phyloP scores from a whole-genome alignment of 2,329 filamentous ascomycete species.

The Fusarium haematococcum region DNA sequence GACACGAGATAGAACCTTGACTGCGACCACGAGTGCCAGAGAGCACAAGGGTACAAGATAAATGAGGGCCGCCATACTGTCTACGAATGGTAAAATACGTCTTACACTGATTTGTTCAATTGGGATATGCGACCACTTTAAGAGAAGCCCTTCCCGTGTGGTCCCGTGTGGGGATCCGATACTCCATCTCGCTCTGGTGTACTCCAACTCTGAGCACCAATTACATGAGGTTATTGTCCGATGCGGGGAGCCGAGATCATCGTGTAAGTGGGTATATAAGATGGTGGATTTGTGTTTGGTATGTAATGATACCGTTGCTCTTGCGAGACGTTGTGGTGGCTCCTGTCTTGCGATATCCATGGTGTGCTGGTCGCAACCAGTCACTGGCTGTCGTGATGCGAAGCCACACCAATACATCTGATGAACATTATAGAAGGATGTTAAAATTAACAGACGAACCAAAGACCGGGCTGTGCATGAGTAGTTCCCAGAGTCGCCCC shows the following conservation, averaged over 20 bases:
- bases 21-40: not conserved
- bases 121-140: not conserved
- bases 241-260: not conserved
- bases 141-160: not conserved
- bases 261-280: not conserved
- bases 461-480: not conserved
- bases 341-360: accelerated
- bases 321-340: not conserved
- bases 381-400: not conserved
- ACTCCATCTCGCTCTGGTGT: not conserved
- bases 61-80: not conserved
- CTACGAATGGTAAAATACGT: not conserved
- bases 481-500: not conserved
- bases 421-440: not conserved
- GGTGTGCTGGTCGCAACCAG: not conserved
- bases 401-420: not conserved
- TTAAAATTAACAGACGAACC: not conserved
- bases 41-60: not conserved
- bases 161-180: not conserved
- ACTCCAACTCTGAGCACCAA: not conserved
- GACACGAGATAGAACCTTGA: not conserved
- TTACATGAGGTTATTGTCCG: not conserved
- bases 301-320: not conserved
- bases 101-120: too few species aligned
- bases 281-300: not conserved